Percentiles rank a stretch among this genome's conserved stretches.
Evolutionary conservation across 2,329 filamentous ascomycete species (phyloP).

Genomic region (Aureobasidium sp.): DNA sequence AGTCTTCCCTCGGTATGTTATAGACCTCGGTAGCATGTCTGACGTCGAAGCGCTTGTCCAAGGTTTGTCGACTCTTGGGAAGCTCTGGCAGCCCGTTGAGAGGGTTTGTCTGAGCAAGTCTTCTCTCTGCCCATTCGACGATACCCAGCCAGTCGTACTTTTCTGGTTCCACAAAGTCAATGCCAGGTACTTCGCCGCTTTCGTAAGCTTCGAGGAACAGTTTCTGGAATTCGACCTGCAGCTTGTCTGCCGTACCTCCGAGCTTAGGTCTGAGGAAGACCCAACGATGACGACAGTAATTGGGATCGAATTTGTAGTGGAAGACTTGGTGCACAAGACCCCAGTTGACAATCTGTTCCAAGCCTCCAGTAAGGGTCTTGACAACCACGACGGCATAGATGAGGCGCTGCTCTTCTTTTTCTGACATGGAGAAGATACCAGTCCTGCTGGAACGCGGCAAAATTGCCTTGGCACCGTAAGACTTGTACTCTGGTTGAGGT

Average conservation of each 20-base stretch:
- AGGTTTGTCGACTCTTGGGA: slow-evolving; percentile 22
- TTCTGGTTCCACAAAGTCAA: slow-evolving; percentile 55
- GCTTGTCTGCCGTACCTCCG: slow-evolving; percentile 29
- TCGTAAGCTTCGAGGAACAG: slow-evolving; percentile 60
- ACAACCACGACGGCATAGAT: slow-evolving; percentile 25
- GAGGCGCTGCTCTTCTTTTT: slow-evolving; percentile 20
- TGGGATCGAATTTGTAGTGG: slow-evolving; percentile 27
- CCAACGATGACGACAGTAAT: slow-evolving; percentile 33
- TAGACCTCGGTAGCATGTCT: slow-evolving; percentile 29
- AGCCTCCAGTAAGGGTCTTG: slow-evolving; percentile 26
- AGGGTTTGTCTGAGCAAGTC: slow-evolving; percentile 13
- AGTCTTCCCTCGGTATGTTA: slow-evolving; percentile 45
- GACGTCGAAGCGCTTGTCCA: slow-evolving; percentile 38
- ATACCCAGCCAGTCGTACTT: slow-evolving; percentile 61
- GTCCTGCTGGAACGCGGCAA: slow-evolving; percentile 9
- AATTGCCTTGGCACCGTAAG: not conserved
- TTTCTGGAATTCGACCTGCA: slow-evolving; percentile 56
- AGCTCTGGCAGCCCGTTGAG: slow-evolving; percentile 9
- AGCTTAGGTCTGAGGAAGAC: slow-evolving; percentile 18
- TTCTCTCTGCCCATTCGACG: slow-evolving; percentile 55
- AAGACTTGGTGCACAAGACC: slow-evolving; percentile 30
- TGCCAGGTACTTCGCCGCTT: slow-evolving; percentile 47
- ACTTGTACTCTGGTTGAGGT: slow-evolving; percentile 2
- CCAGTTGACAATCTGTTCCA: slow-evolving; percentile 32
- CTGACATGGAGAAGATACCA: slow-evolving; percentile 18